Base-by-base conservation (phyloP, 208 protist species). In the Leishmania major region DNA sequence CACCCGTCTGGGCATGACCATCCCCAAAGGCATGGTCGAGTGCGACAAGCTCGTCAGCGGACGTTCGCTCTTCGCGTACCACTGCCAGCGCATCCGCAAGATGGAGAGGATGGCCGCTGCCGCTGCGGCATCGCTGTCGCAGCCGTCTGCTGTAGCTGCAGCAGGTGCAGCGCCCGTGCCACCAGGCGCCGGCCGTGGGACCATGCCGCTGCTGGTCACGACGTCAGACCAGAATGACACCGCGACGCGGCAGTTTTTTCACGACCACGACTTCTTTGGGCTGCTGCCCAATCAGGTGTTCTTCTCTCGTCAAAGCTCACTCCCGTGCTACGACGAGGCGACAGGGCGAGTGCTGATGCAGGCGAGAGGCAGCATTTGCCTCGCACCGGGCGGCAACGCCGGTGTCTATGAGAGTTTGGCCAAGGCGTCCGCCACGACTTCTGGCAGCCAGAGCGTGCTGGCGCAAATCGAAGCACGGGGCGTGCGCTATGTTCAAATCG, bases 361-460 rank as follows among this genome's bases (percentile, higher is more conserved):
- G 57, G 75, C 80, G n/a, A 62, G 67, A 1, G 78, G 80, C 6
- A 77, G 62, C 31, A 81, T 99, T 2, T 95, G 95, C 70, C 75
- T 94, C 47, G 87, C 98, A 13, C 99, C 99, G 4, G 96, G 99
- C 78, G 99, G 99, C 40, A 99, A 99, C 92, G 99, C 98, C 31
- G 99, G 98, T 17, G 77, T 99, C 19, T 99, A 99, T 82, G 76
- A 91, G 62, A 87, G 88, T 55, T 80, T 94, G 43, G 82, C 79
- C 17, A 80, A 53, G 62, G 22, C 62, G 35, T 37, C n/a, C 59
- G 3, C 75, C 71, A 19, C 45, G 31, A 3, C 45, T 28, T 17
- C n/a, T 31, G 35, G 59, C n/a, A 69, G 31, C 1, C n/a, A 62
- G 55, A 91, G 86, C 28, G 77, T 97, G 7, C 77, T 99, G 28